Evolutionary conservation across 2,329 filamentous ascomycete genomes (phyloP), one percentile per base, ranked within the genome.

Genomic region (Coniochaeta hoffmannii): DNA sequence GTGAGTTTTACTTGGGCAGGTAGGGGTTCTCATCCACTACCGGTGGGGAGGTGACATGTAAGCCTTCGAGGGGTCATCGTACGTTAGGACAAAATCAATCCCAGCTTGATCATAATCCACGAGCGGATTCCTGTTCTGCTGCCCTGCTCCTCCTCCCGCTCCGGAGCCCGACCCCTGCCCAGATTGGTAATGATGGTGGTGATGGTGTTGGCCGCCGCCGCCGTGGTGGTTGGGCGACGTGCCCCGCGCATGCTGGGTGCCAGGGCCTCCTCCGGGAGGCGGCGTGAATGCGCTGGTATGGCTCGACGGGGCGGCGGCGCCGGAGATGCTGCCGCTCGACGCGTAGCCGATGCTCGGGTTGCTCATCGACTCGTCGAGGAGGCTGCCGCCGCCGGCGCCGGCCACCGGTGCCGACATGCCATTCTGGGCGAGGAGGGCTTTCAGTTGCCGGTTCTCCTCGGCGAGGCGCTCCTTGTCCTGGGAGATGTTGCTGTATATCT

Each of bases 41-140:
- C 80, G 75, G 63, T 77, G 81, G 68, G 81, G 81, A 74, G 82
- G 82, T 74, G 83, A 84, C 69, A 81, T 78, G 72, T 87, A 87
- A 69, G 82, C 78, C 74, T 78, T 80, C 73, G 81, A 80, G 31
- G 77, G 76, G 71, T 68, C 67, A 68, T 82, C 89, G 81, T 91
- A 94, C 89, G 88, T 88, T 81, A 94, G 82, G 66, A 94, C 89
- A 76, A 94, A 93, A 72, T 94, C 89, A 74, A 94, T 91, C 68
- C 89, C 89, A 64, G 89, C 83, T 69, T 91, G 87, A 69, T 93
- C 88, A 73, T 89, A 87, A 69, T 92, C 87, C 63, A 88, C 68
- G 46, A 74, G 71, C 11, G 65, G 60, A 53, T 68, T 66, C 38
- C 71, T 67, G 69, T 70, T 63, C 61, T 71, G 57, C 59, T 66